Evolutionary conservation across 1,284 basidiomycete genomes (phyloP), one percentile per base, ranked within the genome.

Genomic region (Leccinum griseonigrum): DNA sequence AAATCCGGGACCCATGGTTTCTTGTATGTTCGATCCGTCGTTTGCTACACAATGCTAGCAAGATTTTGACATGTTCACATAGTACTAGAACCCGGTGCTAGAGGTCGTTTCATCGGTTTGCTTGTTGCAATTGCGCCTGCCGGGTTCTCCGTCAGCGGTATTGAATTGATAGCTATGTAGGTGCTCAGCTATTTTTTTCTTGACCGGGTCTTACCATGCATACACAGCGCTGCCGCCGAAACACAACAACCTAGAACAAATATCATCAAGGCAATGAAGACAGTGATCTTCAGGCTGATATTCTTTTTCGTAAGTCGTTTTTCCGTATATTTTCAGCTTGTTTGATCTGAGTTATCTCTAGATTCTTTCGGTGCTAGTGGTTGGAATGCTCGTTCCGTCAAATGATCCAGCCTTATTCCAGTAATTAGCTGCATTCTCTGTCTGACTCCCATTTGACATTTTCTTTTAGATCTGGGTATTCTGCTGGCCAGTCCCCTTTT

Each of bases 131-230:
- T 93, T 54, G 85, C 92, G 26, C 90, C 92, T 71, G 91, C 92
- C 11, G 89, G 87, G 2, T 95, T 93, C 80, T 92, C 90, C 3
- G 91, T 89, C 80, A 86, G 91, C 69, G 91, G 89, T 32, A 89
- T 93, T 77, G 93, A 95, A 69, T 81, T 94, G 63, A 88, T 94
- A 56, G 90, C 89, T 6, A 85, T 92, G 80, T 89, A 63, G 74
- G 85, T 71, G 68, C 0, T 4, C 26, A 1, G 38, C 8, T 1
- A 32, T 9, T 11, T 28, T 10, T 43, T 16, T 18, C 40, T 18
- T 36, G 5, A 31, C 14, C 34, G 3, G 14, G 9, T 61, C 11
- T 58, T 18, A n/a, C 29, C n/a, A n/a, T 16, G 38, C 38, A 1
- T 40, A 13, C 6, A 18, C 8, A 87, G 86, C 58, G 82, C 90